Evolutionary conservation across 2,329 filamentous ascomycete species (phyloP).

Genomic region (Curvularia spicifera): DNA sequence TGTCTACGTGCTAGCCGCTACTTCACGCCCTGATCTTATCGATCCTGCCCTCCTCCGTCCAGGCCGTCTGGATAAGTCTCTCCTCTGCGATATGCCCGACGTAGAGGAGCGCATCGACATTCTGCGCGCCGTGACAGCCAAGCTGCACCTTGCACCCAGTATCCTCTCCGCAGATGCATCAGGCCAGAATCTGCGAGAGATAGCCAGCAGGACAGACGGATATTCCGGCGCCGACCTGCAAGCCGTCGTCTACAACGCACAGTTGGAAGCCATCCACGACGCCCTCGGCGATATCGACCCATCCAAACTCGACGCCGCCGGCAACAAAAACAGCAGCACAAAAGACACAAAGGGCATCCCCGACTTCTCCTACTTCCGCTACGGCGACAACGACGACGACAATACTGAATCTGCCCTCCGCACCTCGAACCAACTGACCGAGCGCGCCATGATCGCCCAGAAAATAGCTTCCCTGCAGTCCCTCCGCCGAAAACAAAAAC

Average conservation of each 20-base stretch:
- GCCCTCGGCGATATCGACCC: slow-evolving; percentile 69
- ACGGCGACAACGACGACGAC: slow-evolving; percentile 63
- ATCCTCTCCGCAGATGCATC: slow-evolving; percentile 57
- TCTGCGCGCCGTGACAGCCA: slow-evolving; percentile 79
- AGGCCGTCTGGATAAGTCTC: slow-evolving; percentile 88
- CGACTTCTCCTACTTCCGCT: slow-evolving; percentile 72
- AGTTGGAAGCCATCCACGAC: slow-evolving; percentile 96
- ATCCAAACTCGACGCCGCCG: slow-evolving; percentile 35
- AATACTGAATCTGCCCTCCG: slow-evolving; percentile 41
- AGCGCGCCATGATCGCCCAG: slow-evolving; percentile 78
- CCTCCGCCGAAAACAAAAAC: slow-evolving; percentile 68
- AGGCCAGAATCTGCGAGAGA: slow-evolving; percentile 64
- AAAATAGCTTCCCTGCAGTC: slow-evolving; percentile 82
- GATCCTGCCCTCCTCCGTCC: slow-evolving; percentile 92
- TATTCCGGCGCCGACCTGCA: slow-evolving; percentile 95
- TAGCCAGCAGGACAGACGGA: slow-evolving; percentile 81
- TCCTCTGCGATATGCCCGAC: slow-evolving; percentile 88
- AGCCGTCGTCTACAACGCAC: slow-evolving; percentile 92
- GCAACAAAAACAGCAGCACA: slow-evolving; percentile 34
- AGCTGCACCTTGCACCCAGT: slow-evolving; percentile 74
- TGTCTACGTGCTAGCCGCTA: slow-evolving; percentile 95
- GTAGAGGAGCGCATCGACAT: slow-evolving; percentile 86
- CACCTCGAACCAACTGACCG: slow-evolving; percentile 67
- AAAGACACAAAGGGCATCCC: slow-evolving; percentile 38
- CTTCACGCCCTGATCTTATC: slow-evolving; percentile 90